phyloP scores from a whole-genome alignment of 2,329 filamentous ascomycete genomes.

The Xylaria sp. region DNA sequence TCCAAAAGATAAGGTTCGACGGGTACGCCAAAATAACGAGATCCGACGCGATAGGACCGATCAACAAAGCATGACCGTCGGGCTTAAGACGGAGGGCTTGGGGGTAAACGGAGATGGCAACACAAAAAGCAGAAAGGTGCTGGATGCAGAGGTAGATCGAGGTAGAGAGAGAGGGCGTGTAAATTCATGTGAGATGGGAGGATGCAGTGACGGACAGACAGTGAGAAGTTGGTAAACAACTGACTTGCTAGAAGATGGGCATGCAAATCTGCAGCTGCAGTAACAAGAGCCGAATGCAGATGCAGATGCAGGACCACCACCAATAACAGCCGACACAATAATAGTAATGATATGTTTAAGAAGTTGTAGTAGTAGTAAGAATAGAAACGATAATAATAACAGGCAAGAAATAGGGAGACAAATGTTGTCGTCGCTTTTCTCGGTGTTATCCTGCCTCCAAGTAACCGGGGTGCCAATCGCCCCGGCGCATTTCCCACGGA shows the following conservation, averaged over 20 bases:
- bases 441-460: slow-evolving; percentile 32
- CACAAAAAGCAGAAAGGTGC: background rate
- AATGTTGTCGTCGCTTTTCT: slow-evolving; percentile 23
- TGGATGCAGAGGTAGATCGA: background rate
- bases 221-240: slow-evolving; percentile 3
- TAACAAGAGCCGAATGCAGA: background rate
- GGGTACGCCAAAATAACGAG: slow-evolving; percentile 6
- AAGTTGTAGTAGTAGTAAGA: background rate
- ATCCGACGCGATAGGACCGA: slow-evolving; percentile 11
- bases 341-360: background rate
- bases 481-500: slow-evolving; percentile 32
- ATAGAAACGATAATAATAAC: background rate
- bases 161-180: background rate
- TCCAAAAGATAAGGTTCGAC: slow-evolving; percentile 8
- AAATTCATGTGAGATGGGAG: background rate
- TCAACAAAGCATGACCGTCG: background rate
- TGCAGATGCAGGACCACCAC: background rate
- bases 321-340: background rate
- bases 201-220: background rate
- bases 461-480: slow-evolving; percentile 28
- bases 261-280: slow-evolving; percentile 2
- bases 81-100: background rate
- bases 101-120: background rate
- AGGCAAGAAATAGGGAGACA: background rate
- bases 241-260: slow-evolving; percentile 6